Evolutionary conservation across 495 filamentous ascomycete genomes (phyloP), one percentile per base, ranked within the genome.

Genomic region (Annulohypoxylon maeteangense): DNA sequence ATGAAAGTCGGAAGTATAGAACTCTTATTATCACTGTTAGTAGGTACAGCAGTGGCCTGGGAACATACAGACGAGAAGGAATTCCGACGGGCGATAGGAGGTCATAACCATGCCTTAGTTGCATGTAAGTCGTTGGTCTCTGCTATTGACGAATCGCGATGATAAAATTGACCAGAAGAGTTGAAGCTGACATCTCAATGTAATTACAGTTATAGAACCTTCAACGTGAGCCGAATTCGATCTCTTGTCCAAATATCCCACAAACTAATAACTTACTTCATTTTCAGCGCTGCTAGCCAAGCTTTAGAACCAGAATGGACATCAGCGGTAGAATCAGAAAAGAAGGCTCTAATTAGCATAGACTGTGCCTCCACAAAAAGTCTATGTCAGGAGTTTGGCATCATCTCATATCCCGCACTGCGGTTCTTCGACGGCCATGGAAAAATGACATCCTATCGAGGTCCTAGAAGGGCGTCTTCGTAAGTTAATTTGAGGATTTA

Each of bases 321-420:
- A 29, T 23, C 66, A 11, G 65, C 81, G n/a, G 57, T 76, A 10
- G 34, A 76, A 34, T 67, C 45, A 12, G 69, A 79, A 14, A 50
- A 75, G 22, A 62, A 74, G 14, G 55, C 67, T n/a, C 51, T 81
- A 1, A 56, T 81, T 32, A 81, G 79, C 70, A 65, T 86, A 50
- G 80, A 86, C 67, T 86, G 84, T 68, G 68, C 76, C n/a, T 57
- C 75, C 12, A 71, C 76, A 18, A 11, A 65, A n/a, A 74, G 75
- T 10, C 57, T 84, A 23, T 86, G 84, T 62, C 42, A 68, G 45
- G 74, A 81, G 55, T 74, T 78, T 55, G 71, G 71, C 14, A 70
- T 87, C 22, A 74, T 77, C 3, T 84, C 83, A 11, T 86, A 82
- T 67, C 85, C 85, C 6, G 75, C 85, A 8, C 76, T 87, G 25